Conservation (phyloP, 2,329 filamentous ascomycete genomes). For the Xylariaceae sp. region DNA sequence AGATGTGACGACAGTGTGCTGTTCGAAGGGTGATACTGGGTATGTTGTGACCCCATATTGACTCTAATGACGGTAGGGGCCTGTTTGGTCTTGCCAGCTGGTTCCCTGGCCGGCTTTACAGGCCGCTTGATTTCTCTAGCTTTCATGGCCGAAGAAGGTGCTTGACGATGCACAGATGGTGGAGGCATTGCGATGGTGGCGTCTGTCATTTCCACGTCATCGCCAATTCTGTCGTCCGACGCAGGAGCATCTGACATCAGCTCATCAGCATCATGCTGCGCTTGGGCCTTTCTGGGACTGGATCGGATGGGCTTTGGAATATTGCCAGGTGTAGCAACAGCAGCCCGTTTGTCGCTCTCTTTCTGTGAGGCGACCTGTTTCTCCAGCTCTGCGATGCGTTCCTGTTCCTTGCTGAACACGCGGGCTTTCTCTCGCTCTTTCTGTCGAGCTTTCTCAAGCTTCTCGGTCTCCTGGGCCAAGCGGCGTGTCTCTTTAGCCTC, state of each 20-base stretch:
- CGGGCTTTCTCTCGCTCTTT: constrained; percentile 69
- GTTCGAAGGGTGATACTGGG: constrained; percentile 59
- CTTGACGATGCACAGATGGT: constrained; percentile 55
- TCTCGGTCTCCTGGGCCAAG: constrained; percentile 58
- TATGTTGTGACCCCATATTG: constrained; percentile 62
- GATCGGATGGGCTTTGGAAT: constrained; percentile 44
- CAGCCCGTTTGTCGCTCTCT: constrained; percentile 44
- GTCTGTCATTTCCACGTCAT: constrained; percentile 57
- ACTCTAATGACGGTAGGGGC: constrained; percentile 71
- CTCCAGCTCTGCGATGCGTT: constrained; percentile 52
- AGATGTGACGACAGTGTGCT: constrained; percentile 55
- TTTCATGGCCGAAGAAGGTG: constrained; percentile 47
- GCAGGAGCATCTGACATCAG: constrained; percentile 32
- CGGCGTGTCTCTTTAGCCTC: constrained; percentile 60
- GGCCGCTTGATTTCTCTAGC: constrained; percentile 57
- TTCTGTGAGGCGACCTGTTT: constrained; percentile 52
- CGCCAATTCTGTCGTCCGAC: constrained; percentile 34
- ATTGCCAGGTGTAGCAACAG: constrained; percentile 37
- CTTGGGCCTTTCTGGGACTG: constrained; percentile 52
- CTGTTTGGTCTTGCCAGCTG: constrained; percentile 58
- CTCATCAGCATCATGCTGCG: constrained; percentile 27
- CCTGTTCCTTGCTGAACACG: constrained; percentile 57
- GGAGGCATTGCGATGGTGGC: constrained; percentile 56
- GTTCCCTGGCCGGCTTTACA: constrained; percentile 61
- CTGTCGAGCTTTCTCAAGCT: constrained; percentile 65